These are phyloP conservation scores for Lactarius indigo DNA, from an alignment of 768 basidiomycete species.

Conservation along the genomic window DNA sequence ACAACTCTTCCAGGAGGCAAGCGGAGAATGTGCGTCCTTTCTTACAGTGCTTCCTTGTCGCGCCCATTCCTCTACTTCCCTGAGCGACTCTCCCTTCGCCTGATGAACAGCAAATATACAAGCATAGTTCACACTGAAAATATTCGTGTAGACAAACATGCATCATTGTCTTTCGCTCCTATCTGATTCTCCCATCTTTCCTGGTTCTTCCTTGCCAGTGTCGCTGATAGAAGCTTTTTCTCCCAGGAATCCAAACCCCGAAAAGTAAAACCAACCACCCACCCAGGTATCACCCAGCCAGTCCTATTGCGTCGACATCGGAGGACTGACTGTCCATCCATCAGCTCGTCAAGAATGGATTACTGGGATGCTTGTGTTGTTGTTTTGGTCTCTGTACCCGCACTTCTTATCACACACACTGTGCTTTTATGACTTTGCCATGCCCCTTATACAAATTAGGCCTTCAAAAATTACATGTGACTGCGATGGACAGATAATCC, in stretches of 20 bases:
- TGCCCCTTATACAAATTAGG: constrained; percentile 20
- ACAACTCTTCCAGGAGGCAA: constrained; percentile 89
- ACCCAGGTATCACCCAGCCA: not conserved
- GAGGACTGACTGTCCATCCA: not conserved
- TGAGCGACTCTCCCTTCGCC: constrained; percentile 34
- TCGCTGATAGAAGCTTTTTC: constrained; percentile 17
- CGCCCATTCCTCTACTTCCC: constrained; percentile 14
- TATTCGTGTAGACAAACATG: constrained; percentile 73
- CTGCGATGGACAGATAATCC: not conserved
- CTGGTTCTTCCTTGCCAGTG: not conserved
- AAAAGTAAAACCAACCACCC: constrained; percentile 32
- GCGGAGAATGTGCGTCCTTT: constrained; percentile 84
- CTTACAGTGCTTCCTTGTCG: constrained; percentile 14
- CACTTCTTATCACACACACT: constrained; percentile 11
- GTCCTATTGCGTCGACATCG: not conserved
- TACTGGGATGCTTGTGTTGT: not conserved
- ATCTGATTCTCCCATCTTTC: constrained; percentile 62
- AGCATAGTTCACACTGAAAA: constrained; percentile 99
- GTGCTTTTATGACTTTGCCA: constrained; percentile 12
- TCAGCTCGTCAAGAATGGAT: constrained; percentile 10
- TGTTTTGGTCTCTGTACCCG: constrained; percentile 16
- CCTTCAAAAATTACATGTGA: constrained; percentile 4
- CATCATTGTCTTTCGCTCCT: constrained; percentile 99
- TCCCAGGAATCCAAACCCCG: constrained; percentile 39
- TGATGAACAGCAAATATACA: constrained; percentile 52